These are phyloP conservation scores for Aspergillus fructus DNA, from an alignment of 2,329 filamentous ascomycete species.

Conservation along the genomic window DNA sequence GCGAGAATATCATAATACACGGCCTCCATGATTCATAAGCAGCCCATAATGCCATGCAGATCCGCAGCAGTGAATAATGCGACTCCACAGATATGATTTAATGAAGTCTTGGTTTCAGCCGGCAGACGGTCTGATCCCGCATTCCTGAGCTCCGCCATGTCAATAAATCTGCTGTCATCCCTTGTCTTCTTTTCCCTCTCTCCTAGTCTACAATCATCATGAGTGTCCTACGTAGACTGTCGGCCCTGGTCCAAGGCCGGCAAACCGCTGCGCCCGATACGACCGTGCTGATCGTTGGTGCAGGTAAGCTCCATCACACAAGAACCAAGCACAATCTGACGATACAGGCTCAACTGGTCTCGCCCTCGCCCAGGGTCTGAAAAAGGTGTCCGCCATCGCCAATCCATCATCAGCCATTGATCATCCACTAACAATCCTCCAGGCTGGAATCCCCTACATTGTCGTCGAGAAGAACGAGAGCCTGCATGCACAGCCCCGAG, in stretches of 20 bases:
- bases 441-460: slow-evolving; percentile 25
- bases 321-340: not conserved
- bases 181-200: not conserved
- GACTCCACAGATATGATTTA: too few species aligned
- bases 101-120: too few species aligned
- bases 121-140: too few species aligned
- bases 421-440: not conserved
- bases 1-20: too few species aligned
- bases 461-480: slow-evolving; percentile 27
- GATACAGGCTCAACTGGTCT: slow-evolving; percentile 42
- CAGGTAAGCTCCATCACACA: slow-evolving; percentile 13
- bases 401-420: not conserved
- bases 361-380: slow-evolving; percentile 42
- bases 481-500: slow-evolving; percentile 21
- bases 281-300: slow-evolving; percentile 20
- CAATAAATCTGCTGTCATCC: not conserved
- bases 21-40: too few species aligned
- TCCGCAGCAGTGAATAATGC: too few species aligned
- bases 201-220: not conserved
- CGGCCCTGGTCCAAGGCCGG: not conserved
- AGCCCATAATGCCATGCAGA: too few species aligned
- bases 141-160: not conserved
- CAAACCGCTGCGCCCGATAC: not conserved
- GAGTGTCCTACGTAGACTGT: not conserved
- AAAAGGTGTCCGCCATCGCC: slow-evolving; percentile 30